Evolutionary conservation across 768 basidiomycete genomes (phyloP).

Genomic region (Tulasnella sp.): DNA sequence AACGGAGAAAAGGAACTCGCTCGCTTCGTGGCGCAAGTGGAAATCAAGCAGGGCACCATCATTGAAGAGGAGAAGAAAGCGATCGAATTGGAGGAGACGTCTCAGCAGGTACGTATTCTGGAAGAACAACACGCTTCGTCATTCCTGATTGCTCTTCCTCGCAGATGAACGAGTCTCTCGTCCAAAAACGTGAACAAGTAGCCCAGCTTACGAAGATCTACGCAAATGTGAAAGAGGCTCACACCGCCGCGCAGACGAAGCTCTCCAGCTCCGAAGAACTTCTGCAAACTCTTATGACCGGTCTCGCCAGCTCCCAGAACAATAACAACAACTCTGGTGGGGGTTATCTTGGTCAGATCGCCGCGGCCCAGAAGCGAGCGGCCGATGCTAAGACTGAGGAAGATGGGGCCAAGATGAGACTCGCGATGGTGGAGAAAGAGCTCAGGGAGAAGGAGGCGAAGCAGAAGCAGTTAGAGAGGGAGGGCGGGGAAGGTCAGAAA

Average conservation of each 20-base stretch:
- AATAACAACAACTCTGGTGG: conserved; percentile 48
- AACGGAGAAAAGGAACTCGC: conserved; percentile 68
- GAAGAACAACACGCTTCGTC: neutral
- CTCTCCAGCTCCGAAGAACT: conserved; percentile 76
- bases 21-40: conserved; percentile 74
- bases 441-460: conserved; percentile 59
- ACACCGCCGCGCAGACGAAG: conserved; percentile 46
- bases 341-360: conserved; percentile 94
- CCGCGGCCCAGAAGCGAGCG: conserved; percentile 63
- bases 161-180: conserved; percentile 46
- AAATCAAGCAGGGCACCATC: conserved; percentile 65
- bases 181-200: conserved; percentile 51
- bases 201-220: conserved; percentile 43
- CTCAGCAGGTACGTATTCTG: conserved; percentile 42
- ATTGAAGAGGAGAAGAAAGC: conserved; percentile 64
- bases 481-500: conserved; percentile 64
- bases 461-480: conserved; percentile 76
- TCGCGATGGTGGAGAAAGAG: conserved; percentile 69
- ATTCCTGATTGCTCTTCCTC: neutral
- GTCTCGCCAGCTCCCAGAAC: conserved; percentile 48
- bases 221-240: conserved; percentile 53
- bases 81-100: conserved; percentile 38
- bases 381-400: conserved; percentile 75
- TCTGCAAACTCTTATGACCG: conserved; percentile 89
- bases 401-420: conserved; percentile 65